Evolutionary conservation across 1,284 basidiomycete genomes (phyloP), one percentile per base, ranked within the genome.

Genomic region (Phaffia rhodozyma): DNA sequence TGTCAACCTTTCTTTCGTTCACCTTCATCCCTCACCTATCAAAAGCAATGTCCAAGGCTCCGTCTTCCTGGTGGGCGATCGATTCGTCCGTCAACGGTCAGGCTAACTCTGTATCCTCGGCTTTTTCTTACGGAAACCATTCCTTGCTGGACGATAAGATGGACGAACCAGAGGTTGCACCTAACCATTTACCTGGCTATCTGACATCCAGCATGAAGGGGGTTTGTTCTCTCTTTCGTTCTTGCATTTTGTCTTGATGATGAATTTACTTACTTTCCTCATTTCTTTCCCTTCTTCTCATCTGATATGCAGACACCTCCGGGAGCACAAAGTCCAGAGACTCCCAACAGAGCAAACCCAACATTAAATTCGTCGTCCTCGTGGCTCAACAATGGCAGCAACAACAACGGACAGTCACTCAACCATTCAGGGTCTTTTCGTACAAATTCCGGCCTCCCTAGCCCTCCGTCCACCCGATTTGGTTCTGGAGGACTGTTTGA

Each of bases 141-240:
- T 30, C 58, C 7, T 23, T 47, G 32, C 20, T 63, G 50, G 62
- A 63, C 27, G 62, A 63, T 51, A 47, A 47, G 21, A 58, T 63
- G 56, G 62, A 63, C 62, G 62, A 63, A 32, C 51, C 57, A 6
- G 62, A 54, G 25, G 16, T 43, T n/a, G 49, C 62, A 11, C 50
- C 62, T 29, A 55, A 49, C 57, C 56, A 63, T 53, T 58, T 63
- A n/a, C 62, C 62, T 20, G 57, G 56, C 13, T 63, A 53, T 53
- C 57, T 63, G 49, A 51, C 58, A 25, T 53, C 51, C 11, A 53
- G 51, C 11, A 53, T 25, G 25, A 53, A 53, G 9, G 51, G 51
- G 51, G 51, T 25, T 53, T 20, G 23, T 30, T 25, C 51, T 53
- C 20, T 53, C 51, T 53, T 30, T 20, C 11, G 6, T 20, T 30